These are phyloP conservation scores for Salmacisia buchloeana DNA, from an alignment of 1,284 basidiomycete genomes.

Conservation along the genomic window DNA sequence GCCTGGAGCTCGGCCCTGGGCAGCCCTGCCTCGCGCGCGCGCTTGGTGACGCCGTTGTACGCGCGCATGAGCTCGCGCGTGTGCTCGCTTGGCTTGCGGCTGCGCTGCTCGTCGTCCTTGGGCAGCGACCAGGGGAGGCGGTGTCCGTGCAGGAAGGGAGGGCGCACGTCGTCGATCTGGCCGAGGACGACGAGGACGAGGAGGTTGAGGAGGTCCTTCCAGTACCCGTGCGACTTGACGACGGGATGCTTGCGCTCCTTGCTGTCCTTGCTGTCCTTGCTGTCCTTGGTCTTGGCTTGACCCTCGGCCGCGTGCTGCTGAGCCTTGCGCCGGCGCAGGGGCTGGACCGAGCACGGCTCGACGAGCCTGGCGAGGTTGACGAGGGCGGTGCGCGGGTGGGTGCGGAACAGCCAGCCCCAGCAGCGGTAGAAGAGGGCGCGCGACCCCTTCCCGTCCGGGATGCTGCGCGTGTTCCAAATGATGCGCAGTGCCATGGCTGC, in stretches of 20 bases:
- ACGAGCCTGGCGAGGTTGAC: conserved; percentile 58
- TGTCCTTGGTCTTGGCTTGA: not conserved
- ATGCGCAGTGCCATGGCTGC: conserved; percentile 58
- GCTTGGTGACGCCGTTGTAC: not conserved
- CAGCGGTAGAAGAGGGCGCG: conserved; percentile 61
- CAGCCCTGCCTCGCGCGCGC: conserved; percentile 15
- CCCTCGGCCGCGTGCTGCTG: too few relatives aligned
- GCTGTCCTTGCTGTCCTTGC: conserved; percentile 2
- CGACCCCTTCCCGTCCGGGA: conserved; percentile 59
- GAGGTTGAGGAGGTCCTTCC: conserved; percentile 66
- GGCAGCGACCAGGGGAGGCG: not conserved
- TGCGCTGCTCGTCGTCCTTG: not conserved
- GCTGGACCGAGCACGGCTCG: conserved; percentile 54
- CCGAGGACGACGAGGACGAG: conserved; percentile 58
- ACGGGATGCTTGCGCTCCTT: conserved; percentile 27
- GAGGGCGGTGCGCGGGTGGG: conserved; percentile 63
- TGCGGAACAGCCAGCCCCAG: conserved; percentile 62
- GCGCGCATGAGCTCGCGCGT: not conserved
- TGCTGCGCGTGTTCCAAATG: conserved; percentile 62
- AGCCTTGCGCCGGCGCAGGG: conserved; percentile 18
- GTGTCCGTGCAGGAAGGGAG: not conserved
- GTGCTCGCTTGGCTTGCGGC: conserved; percentile 10
- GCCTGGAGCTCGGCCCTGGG: conserved; percentile 18
- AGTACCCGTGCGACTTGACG: conserved; percentile 59
- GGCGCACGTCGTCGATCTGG: conserved; percentile 52